Conservation (phyloP, 2,329 filamentous ascomycete genomes). For the Phyllachora maydis region DNA sequence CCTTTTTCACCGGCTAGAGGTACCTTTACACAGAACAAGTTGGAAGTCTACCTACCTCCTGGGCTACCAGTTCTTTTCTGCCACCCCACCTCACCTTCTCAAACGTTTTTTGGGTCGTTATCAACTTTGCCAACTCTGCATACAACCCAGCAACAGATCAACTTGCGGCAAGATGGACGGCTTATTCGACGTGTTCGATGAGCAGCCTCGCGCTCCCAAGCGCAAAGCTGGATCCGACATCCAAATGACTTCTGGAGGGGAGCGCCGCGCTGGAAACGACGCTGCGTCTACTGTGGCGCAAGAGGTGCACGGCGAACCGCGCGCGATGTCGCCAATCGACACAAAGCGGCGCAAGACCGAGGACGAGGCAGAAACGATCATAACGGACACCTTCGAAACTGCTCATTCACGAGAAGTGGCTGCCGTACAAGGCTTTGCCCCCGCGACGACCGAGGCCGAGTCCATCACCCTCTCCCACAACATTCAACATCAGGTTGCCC, state of each 20-base stretch:
- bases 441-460: constrained; percentile 41
- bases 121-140: too few species aligned
- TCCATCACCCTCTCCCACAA: constrained; percentile 83
- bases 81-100: too few species aligned
- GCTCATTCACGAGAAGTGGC: constrained; percentile 83
- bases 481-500: constrained; percentile 91
- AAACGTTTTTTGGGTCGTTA: too few species aligned
- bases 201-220: constrained; percentile 31
- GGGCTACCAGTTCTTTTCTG: too few species aligned
- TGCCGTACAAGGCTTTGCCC: constrained; percentile 47
- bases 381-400: constrained; percentile 88
- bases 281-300: too few species aligned
- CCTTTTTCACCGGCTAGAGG: too few species aligned
- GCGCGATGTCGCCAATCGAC: too few species aligned
- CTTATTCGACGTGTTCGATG: constrained; percentile 66
- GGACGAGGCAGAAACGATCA: constrained; percentile 52
- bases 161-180: constrained; percentile 50
- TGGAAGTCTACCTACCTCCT: too few species aligned
- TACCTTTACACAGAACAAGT: too few species aligned
- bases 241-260: constrained; percentile 21
- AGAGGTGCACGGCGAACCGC: constrained; percentile 11
- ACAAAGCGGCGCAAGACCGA: constrained; percentile 44
- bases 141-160: constrained; percentile 4
- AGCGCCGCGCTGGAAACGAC: too few species aligned
- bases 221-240: constrained; percentile 14